Evolutionary conservation across 176 grass and related monocot genomes (phyloP).

Genomic region (Metroxylon sagu): DNA sequence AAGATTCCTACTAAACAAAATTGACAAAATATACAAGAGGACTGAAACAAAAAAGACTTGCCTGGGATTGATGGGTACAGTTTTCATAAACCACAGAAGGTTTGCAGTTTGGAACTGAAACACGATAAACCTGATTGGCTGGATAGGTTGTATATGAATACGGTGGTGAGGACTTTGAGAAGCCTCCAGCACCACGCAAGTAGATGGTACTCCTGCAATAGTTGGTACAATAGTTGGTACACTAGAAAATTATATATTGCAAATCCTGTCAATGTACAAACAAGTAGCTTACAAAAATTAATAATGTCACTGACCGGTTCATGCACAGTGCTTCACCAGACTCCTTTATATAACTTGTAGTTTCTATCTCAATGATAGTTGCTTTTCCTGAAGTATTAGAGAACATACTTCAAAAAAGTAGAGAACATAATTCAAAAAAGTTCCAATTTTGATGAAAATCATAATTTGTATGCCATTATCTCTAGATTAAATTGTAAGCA

Average conservation of each 20-base stretch:
- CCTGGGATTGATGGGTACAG: slow-evolving; percentile 66
- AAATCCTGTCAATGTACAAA: too few relatives aligned
- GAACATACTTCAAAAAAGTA: neutral
- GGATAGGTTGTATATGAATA: slow-evolving; percentile 66
- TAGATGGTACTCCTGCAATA: slow-evolving; percentile 68
- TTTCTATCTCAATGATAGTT: slow-evolving; percentile 69
- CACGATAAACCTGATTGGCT: slow-evolving; percentile 51
- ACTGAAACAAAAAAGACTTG: slow-evolving; percentile 6
- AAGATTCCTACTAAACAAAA: too few relatives aligned
- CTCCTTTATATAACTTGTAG: slow-evolving; percentile 51
- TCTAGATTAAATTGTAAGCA: too few relatives aligned
- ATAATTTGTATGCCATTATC: neutral
- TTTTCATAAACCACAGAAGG: slow-evolving; percentile 63
- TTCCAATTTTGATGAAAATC: slow-evolving; percentile 7
- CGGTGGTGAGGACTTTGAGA: slow-evolving; percentile 60
- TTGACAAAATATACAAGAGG: neutral
- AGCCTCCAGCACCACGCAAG: slow-evolving; percentile 85
- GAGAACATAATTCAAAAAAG: slow-evolving; percentile 8
- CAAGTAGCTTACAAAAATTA: neutral
- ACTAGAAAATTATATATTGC: too few relatives aligned
- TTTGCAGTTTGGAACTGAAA: slow-evolving; percentile 57
- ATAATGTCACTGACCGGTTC: slow-evolving; percentile 47
- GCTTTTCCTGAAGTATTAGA: slow-evolving; percentile 69
- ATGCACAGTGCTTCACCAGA: slow-evolving; percentile 82
- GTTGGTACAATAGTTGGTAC: neutral